Percentiles rank a stretch among this genome's conserved stretches.
Evolutionary conservation across 352 stramenopile species (phyloP).

Genomic region (Pythium pyrilobum): DNA sequence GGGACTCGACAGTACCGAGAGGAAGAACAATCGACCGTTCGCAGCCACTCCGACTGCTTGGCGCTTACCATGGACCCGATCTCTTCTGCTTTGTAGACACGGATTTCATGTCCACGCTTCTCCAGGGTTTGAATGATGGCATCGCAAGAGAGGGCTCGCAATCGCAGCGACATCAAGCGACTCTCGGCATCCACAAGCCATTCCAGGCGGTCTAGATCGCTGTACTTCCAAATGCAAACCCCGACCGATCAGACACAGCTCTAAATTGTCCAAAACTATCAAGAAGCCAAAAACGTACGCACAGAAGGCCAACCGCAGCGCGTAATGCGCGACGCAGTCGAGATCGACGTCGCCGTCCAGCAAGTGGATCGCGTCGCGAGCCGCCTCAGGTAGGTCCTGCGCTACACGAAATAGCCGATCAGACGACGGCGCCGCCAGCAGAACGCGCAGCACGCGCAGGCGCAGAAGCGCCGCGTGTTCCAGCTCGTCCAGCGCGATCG

Average conservation of each 20-base stretch:
- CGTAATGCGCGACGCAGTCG: conserved; percentile 17
- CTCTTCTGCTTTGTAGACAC: neutral
- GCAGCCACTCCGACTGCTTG: neutral
- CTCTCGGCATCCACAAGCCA: conserved; percentile 54
- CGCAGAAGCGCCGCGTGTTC: conserved; percentile 82
- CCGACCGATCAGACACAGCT: neutral
- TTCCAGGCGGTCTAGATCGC: conserved; percentile 31
- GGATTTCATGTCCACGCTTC: neutral
- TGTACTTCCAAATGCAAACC: neutral
- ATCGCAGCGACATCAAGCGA: neutral
- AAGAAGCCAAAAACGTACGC: conserved; percentile 11
- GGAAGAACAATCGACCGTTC: neutral
- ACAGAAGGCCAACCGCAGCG: conserved; percentile 16
- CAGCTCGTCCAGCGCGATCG: conserved; percentile 94
- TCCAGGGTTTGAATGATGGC: conserved; percentile 19
- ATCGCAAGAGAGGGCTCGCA: neutral
- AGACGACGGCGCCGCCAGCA: conserved; percentile 1
- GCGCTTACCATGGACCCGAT: neutral
- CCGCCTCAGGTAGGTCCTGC: conserved; percentile 6
- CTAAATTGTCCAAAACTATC: neutral
- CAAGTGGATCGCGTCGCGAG: neutral
- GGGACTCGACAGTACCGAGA: conserved; percentile 7
- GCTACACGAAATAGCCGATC: conserved; percentile 5
- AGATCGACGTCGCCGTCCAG: conserved; percentile 12
- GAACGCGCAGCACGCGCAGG: conserved; percentile 34